Percentiles rank a stretch among this genome's conserved stretches.
Evolutionary conservation across 805 yeast genomes (phyloP).

Genomic region (Pichia cephalocereana): DNA sequence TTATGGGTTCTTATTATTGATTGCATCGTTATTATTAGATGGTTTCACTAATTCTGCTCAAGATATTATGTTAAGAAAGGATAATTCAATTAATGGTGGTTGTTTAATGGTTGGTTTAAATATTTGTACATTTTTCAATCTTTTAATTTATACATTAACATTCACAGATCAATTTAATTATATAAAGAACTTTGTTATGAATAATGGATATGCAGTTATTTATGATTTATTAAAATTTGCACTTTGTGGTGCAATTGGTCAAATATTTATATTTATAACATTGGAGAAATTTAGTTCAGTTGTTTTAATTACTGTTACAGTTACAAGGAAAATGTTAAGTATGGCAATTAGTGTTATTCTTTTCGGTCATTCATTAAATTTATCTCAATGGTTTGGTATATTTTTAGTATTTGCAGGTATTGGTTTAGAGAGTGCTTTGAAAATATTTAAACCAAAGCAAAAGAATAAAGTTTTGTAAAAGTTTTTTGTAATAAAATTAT

Average conservation of each 20-base stretch:
- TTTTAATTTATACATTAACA: constrained; percentile 38
- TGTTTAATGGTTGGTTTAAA: constrained; percentile 73
- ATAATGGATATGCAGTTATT: constrained; percentile 44
- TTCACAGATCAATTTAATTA: constrained; percentile 43
- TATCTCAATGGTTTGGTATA: constrained; percentile 73
- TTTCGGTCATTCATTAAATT: constrained; percentile 67
- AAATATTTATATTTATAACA: constrained; percentile 83
- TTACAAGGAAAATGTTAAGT: constrained; percentile 92
- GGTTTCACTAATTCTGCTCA: constrained; percentile 93
- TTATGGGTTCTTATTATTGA: neutral
- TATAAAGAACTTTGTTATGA: constrained; percentile 36
- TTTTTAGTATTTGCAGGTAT: constrained; percentile 77
- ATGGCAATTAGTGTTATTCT: constrained; percentile 83
- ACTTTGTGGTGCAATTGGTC: constrained; percentile 82
- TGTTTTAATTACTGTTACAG: constrained; percentile 84
- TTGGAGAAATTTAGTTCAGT: constrained; percentile 80
- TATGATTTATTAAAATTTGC: constrained; percentile 59
- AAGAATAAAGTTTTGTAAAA: neutral
- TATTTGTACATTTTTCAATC: constrained; percentile 35
- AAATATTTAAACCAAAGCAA: constrained; percentile 17
- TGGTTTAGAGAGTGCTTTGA: constrained; percentile 61
- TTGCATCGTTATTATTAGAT: constrained; percentile 61
- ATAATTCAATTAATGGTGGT: constrained; percentile 57
- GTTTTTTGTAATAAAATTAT: too few relatives aligned
- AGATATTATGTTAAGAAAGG: constrained; percentile 59